Evolutionary conservation across 2,329 filamentous ascomycete species (phyloP), one percentile per base, ranked within the genome.

Genomic region (Nemania serpens): DNA sequence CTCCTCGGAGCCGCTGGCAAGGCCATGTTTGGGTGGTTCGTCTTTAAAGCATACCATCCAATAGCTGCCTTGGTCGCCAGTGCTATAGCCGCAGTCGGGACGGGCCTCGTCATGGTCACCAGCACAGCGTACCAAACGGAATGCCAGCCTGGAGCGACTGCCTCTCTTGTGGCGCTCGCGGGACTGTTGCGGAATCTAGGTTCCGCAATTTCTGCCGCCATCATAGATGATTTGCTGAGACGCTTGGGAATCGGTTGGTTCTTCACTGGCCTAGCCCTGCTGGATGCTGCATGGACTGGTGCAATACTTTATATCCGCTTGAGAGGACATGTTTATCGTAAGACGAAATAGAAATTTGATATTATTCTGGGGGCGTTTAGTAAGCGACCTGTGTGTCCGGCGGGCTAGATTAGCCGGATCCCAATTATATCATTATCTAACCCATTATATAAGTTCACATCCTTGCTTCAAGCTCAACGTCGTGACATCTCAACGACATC

Each of bases 51-150:
- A 2, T 54, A 73, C 0, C 74, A 76, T 61, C 69, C 72, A 33
- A 63, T 71, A 22, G 61, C 71, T 6, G 59, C 69, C 46, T 55
- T 77, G 12, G 50, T 71, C 15, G 70, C 73, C 9, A 71, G 61
- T 55, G 48, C 55, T 47, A 17, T 66, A 74, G 69, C 70, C 60
- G 70, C 73, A 4, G 70, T 77, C 36, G 76, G 76, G 6, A 75
- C 76, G 59, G 75, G 75, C 6, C 76, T 77, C 63, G 76, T 79
- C 45, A 77, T 79, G 58, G 75, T 79, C 17, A 74, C 76, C 2
- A 77, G 72, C 20, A 78, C 76, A 0, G 75, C 75, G 1, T 79
- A 77, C 61, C 72, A 78, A 42, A 78, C 77, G 12, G 75, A 78
- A 58, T 77, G 74, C 55, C 71, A 75, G 2, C 73, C 75, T 11